Base-by-base conservation (phyloP, 352 stramenopile genomes). In the Pseudoperonospora humuli region DNA sequence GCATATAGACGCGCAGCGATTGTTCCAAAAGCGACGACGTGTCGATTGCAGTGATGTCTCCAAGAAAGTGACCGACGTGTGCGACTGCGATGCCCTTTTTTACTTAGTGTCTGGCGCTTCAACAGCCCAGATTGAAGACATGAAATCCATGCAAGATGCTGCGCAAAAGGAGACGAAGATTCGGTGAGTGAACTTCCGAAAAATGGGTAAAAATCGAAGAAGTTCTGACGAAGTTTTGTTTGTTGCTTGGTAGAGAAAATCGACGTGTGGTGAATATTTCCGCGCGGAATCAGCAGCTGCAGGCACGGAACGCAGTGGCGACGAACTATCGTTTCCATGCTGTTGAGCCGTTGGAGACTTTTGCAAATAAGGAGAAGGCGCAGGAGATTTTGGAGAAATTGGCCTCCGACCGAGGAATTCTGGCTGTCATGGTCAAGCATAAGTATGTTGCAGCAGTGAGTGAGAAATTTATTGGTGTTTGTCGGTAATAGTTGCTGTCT, bases 351-450 rank as follows among this genome's bases (percentile, higher is more conserved):
- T 53, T 91, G 7, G 41, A 70, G 21, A 67, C 73, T 11, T 85
- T 91, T 42, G 38, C 50, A 0, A 70, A 91, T 21, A 43, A 57
- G 10, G 26, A 72, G 5, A 67, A 66, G 19, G 87, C 87, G 3
- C 62, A 68, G 7, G 63, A 73, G 48, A 94, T 97, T 51, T 61
- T 97, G 6, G 64, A 91, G 35, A 65, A 60, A 10, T 57, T 97
- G 18, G 86, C 85, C 1, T 86, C 72, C n/a, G 85, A 96, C 50
- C 80, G 78, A 24, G 87, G 87, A 0, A 79, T 97, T 48, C 50
- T 93, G 10, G 69, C 79, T 0, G 86, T 96, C 13, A 85, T 97
- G 79, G 67, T 65, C 2, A 93, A 95, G 26, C 78, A 96, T 70
- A 81, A 86, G 67, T 90, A 50, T 19, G 68, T 57, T 23, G 18